These are phyloP conservation scores for Mycena vulgaris DNA, from an alignment of 768 basidiomycete species.

Conservation along the genomic window DNA sequence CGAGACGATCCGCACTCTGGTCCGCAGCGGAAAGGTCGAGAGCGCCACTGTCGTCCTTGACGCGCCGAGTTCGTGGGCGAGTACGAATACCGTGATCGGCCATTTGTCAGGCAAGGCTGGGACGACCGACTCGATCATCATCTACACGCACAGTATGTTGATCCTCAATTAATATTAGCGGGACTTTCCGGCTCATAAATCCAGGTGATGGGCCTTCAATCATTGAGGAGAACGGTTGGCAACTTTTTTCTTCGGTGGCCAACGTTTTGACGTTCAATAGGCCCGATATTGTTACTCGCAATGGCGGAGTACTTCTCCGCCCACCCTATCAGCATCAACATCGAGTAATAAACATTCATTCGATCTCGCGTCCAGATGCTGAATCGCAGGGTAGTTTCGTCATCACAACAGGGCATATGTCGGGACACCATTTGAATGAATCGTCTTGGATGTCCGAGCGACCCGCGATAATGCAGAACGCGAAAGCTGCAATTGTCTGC, in stretches of 20 bases:
- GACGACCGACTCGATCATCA: slow-evolving; percentile 42
- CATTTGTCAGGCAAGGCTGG: slow-evolving; percentile 43
- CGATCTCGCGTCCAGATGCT: slow-evolving; percentile 14
- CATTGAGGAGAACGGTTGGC: slow-evolving; percentile 46
- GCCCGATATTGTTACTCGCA: slow-evolving; percentile 47
- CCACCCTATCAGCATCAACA: slow-evolving; percentile 42
- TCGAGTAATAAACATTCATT: slow-evolving; percentile 46
- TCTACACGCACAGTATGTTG: slow-evolving; percentile 50
- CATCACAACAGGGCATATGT: slow-evolving; percentile 51
- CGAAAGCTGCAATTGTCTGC: slow-evolving; percentile 46
- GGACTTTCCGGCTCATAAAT: too few species aligned
- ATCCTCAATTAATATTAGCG: neutral
- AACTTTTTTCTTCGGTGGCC: slow-evolving; percentile 34
- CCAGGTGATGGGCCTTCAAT: slow-evolving; percentile 51
- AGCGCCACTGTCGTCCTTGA: slow-evolving; percentile 48
- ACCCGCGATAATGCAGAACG: slow-evolving; percentile 43
- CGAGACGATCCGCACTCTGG: slow-evolving; percentile 42
- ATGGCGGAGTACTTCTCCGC: slow-evolving; percentile 49
- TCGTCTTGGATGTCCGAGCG: slow-evolving; percentile 47
- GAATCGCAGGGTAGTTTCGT: slow-evolving; percentile 47
- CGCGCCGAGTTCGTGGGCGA: slow-evolving; percentile 44
- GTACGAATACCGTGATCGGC: slow-evolving; percentile 45
- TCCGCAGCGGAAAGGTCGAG: slow-evolving; percentile 37
- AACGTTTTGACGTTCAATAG: slow-evolving; percentile 47
- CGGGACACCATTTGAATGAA: slow-evolving; percentile 48